A percentile compares a stretch with the other conserved stretches of the same genome.
phyloP scores from a whole-genome alignment of 1,139 yeast genomes.

The Pichia sp. region DNA sequence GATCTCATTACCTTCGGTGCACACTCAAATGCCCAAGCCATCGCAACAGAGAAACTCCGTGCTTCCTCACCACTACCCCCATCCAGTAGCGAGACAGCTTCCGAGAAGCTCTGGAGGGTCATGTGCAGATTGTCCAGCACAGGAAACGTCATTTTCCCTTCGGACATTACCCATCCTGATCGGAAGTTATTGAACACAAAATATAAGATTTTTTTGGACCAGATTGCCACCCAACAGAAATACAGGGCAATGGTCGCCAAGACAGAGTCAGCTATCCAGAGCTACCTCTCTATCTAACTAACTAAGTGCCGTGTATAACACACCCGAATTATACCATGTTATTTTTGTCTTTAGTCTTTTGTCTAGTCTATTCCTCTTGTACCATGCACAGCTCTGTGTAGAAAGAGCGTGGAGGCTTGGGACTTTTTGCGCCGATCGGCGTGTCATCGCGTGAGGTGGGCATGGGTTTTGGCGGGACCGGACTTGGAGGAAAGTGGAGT shows the following conservation, averaged over 20 bases:
- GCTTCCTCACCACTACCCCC: neutral
- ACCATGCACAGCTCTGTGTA: too few relatives aligned
- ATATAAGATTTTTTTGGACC: conserved; percentile 81
- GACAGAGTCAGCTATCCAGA: conserved; percentile 35
- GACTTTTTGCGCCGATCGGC: too few relatives aligned
- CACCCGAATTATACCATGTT: too few relatives aligned
- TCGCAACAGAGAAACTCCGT: neutral
- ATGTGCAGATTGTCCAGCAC: conserved; percentile 83
- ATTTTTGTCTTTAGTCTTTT: too few relatives aligned
- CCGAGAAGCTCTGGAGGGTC: conserved; percentile 72
- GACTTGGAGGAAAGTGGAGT: too few relatives aligned
- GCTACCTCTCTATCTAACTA: conserved; percentile 4
- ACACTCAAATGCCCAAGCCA: conserved; percentile 34
- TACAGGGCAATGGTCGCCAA: conserved; percentile 68
- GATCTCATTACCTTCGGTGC: conserved; percentile 57
- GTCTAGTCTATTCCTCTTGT: too few relatives aligned
- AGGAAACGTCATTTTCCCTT: conserved; percentile 74
- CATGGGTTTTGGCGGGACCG: too few relatives aligned
- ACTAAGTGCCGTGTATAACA: too few relatives aligned
- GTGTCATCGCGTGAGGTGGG: too few relatives aligned
- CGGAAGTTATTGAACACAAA: conserved; percentile 68
- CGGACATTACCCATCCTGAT: conserved; percentile 54
- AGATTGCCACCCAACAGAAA: conserved; percentile 72
- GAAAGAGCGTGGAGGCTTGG: too few relatives aligned
- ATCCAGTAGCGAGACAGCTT: conserved; percentile 33